Base-by-base conservation (phyloP, 2,329 filamentous ascomycete genomes). In the Trichoderma koningii region DNA sequence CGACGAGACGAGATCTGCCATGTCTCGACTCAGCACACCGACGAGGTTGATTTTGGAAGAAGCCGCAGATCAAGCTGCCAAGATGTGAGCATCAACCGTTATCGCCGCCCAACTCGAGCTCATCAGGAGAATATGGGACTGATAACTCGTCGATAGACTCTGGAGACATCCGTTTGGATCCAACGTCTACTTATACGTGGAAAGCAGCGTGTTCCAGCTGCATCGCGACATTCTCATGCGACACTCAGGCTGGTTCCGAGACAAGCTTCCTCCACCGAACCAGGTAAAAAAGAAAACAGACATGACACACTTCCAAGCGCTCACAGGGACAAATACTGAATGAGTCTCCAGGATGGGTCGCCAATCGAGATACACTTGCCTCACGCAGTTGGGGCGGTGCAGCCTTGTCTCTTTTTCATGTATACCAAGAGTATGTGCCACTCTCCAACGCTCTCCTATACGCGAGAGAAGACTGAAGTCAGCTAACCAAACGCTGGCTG, bases 211-310 rank as follows among this genome's bases (percentile, higher is more conserved):
- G 42, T 74, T 74, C 62, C 59, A 68, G 66, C 68, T 76, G n/a
- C 77, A 79, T 66, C 77, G 77, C 45, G 71, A 74, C 44, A 71
- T 79, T 55, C 66, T 79, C 26, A 66, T 68, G 47, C 66, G 71
- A 3, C 70, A 76, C 26, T 78, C 77, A 6, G 71, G 67, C 6
- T 78, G 73, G 72, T 74, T 79, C 55, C 71, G 72, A 5, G 70
- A 74, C n/a, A 69, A 71, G 21, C 69, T 79, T 7, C 74, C 75
- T 41, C 70, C 72, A 3, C 67, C 71, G 34, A 70, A 70, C 34
- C 50, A 66, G 50, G 74, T 78, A 68, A 26, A 12, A 28, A 28
- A 12, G 23, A 28, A 30, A 7, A 5, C 48, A 30, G 23, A 5
- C 38, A 5, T 7, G 12, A 10, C 15, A 55, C 30, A 2, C 17